These are phyloP conservation scores for Pythium guiyangense DNA, from an alignment of 352 stramenopile genomes.

Conservation along the genomic window DNA sequence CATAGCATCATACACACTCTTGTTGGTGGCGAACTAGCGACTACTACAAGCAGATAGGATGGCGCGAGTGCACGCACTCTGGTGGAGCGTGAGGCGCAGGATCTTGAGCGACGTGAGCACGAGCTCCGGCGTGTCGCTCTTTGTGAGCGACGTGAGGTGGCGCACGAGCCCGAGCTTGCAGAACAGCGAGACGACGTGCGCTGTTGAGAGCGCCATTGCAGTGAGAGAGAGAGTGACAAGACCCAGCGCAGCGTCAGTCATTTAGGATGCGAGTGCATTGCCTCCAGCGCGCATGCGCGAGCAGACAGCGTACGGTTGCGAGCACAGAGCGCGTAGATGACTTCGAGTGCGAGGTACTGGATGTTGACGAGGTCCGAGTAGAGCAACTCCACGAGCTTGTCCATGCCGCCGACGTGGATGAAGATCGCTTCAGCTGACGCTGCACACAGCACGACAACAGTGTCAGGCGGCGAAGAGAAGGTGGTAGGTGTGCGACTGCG, in stretches of 20 bases:
- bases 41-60: background rate
- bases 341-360: constrained; percentile 40
- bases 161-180: constrained; percentile 38
- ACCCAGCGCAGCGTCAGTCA: background rate
- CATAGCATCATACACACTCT: background rate
- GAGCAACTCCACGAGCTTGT: constrained; percentile 41
- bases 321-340: constrained; percentile 45
- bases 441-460: constrained; percentile 10
- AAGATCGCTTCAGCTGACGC: constrained; percentile 44
- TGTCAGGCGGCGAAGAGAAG: background rate
- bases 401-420: constrained; percentile 36
- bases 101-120: constrained; percentile 47
- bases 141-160: constrained; percentile 26
- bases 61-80: constrained; percentile 30
- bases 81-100: constrained; percentile 36
- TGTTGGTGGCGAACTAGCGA: background rate
- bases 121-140: constrained; percentile 26
- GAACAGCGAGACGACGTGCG: constrained; percentile 34
- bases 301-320: constrained; percentile 26
- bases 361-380: constrained; percentile 23
- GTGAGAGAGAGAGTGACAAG: background rate
- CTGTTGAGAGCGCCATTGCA: constrained; percentile 9
- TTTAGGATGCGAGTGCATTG: background rate
- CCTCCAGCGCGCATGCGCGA: background rate
- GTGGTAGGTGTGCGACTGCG: background rate